Percentiles rank a stretch among this genome's conserved stretches.
Evolutionary conservation across 768 basidiomycete species (phyloP).

Genomic region (Boletus reticuloceps): DNA sequence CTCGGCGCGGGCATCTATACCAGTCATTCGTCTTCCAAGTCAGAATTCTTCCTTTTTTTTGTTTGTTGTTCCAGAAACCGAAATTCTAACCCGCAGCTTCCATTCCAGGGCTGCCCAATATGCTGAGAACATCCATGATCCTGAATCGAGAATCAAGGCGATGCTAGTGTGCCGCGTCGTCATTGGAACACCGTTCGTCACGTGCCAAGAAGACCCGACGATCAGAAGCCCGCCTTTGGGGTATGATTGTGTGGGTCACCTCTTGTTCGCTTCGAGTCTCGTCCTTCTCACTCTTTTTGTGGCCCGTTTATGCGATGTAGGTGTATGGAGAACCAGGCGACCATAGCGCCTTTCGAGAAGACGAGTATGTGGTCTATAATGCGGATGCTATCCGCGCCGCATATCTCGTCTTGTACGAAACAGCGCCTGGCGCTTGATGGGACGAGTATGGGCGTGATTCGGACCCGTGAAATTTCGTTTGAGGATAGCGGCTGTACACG

Average conservation of each 20-base stretch:
- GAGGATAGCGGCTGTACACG: no score
- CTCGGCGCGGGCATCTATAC: conserved; percentile 28
- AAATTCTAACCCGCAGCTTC: neutral
- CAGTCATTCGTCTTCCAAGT: conserved; percentile 24
- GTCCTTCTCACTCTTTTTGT: neutral
- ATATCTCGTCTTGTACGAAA: conserved; percentile 24
- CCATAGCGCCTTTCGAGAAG: conserved; percentile 14
- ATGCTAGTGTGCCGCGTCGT: conserved; percentile 26
- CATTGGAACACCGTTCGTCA: conserved; percentile 11
- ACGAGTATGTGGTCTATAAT: conserved; percentile 27
- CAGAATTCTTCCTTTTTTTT: neutral
- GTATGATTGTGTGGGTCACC: conserved; percentile 19
- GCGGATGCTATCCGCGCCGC: conserved; percentile 23
- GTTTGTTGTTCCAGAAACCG: neutral
- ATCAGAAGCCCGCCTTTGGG: conserved; percentile 16
- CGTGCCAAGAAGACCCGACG: conserved; percentile 3
- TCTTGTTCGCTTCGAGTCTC: no score
- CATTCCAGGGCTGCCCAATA: conserved; percentile 19
- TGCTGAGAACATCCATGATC: conserved; percentile 8
- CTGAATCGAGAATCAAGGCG: conserved; percentile 8
- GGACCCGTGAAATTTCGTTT: neutral
- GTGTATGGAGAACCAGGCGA: conserved; percentile 12
- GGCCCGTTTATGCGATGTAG: neutral
- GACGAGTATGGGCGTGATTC: no score
- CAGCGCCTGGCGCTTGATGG: neutral